Conservation (phyloP, 768 basidiomycete genomes). For the Kwoniella dejecticola region DNA sequence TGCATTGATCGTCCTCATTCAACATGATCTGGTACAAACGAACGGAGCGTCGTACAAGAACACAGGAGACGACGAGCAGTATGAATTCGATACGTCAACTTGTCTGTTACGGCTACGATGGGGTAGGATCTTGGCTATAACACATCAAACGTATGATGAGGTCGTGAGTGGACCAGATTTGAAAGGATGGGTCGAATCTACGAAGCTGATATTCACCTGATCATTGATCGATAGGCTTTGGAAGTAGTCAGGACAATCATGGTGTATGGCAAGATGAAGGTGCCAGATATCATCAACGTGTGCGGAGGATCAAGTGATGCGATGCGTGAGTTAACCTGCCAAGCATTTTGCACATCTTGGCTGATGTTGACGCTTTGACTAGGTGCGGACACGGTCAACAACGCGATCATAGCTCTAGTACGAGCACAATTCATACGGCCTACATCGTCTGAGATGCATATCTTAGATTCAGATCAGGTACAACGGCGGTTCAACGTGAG, state of each 20-base stretch:
- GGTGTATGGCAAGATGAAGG: conserved; percentile 81
- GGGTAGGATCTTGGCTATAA: conserved; percentile 75
- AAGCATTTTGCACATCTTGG: neutral
- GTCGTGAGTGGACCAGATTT: conserved; percentile 60
- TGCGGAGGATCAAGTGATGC: conserved; percentile 59
- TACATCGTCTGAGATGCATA: conserved; percentile 28
- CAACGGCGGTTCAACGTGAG: conserved; percentile 28
- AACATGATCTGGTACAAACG: conserved; percentile 88
- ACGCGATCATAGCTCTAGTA: conserved; percentile 27
- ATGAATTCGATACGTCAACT: conserved; percentile 78
- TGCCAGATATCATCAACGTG: conserved; percentile 66
- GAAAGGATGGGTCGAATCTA: neutral
- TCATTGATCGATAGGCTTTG: conserved; percentile 61
- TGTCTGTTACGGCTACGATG: conserved; percentile 80
- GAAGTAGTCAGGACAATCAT: conserved; percentile 75
- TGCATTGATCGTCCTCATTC: conserved; percentile 74
- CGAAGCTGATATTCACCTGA: neutral
- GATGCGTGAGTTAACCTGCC: conserved; percentile 61
- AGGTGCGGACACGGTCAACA: conserved; percentile 24
- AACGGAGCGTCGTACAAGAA: conserved; percentile 71
- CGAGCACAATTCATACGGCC: conserved; percentile 32
- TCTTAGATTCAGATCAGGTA: conserved; percentile 32
- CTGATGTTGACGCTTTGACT: neutral
- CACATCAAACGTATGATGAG: conserved; percentile 70
- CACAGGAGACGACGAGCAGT: conserved; percentile 56